Evolutionary conservation across 495 filamentous ascomycete genomes (phyloP).

Genomic region (Penicillium samsonianum): DNA sequence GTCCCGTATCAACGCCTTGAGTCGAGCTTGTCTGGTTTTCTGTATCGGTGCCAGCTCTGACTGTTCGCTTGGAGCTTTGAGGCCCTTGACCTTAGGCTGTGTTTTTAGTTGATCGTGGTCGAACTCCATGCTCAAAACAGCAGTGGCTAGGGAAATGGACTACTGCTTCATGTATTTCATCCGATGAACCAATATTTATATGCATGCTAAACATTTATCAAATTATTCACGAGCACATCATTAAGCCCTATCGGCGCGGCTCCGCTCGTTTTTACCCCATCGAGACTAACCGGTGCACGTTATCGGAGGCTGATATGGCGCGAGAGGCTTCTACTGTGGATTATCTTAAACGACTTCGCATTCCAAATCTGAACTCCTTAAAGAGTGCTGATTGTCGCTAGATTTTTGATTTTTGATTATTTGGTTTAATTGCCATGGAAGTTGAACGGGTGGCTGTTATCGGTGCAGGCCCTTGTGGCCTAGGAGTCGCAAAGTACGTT

Average conservation of each 20-base stretch:
- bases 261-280: neutral
- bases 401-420: too few relatives aligned
- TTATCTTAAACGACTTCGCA: too few relatives aligned
- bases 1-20: conserved; percentile 8
- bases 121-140: too few relatives aligned
- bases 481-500: conserved; percentile 19
- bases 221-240: conserved; percentile 3
- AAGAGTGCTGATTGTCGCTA: too few relatives aligned
- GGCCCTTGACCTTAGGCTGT: neutral
- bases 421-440: too few relatives aligned
- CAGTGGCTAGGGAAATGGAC: too few relatives aligned
- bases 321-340: too few relatives aligned
- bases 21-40: neutral
- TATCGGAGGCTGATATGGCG: neutral
- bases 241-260: conserved; percentile 1
- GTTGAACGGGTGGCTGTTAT: conserved; percentile 25
- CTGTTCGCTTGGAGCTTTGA: neutral
- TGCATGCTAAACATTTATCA: too few relatives aligned
- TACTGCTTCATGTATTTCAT: too few relatives aligned
- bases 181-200: too few relatives aligned
- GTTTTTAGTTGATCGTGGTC: neutral
- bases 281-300: neutral
- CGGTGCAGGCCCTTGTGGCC: conserved; percentile 29
- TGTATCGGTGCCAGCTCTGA: neutral
- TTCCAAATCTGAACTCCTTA: too few relatives aligned